phyloP scores from a whole-genome alignment of 768 basidiomycete genomes.

The Russula foetens region DNA sequence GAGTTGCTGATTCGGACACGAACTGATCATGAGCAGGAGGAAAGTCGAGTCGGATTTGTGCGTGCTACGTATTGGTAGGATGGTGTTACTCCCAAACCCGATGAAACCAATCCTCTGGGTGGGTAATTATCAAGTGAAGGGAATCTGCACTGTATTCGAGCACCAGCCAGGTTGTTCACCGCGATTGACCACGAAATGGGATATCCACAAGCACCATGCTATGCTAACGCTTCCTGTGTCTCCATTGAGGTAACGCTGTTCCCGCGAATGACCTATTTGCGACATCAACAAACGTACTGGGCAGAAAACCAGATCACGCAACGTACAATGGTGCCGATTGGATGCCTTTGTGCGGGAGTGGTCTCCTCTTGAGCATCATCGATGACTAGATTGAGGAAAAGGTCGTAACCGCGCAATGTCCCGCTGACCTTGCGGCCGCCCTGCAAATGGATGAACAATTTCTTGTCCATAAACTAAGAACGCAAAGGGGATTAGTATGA shows the following conservation, averaged over 20 bases:
- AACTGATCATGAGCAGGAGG: neutral
- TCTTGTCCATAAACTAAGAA: conserved; percentile 95
- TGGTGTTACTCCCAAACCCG: too few relatives aligned
- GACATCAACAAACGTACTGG: conserved; percentile 1
- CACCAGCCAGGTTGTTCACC: neutral
- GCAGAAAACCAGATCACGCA: neutral
- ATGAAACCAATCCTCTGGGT: neutral
- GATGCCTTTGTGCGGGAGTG: conserved; percentile 79
- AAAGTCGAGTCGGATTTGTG: neutral
- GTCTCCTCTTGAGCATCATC: conserved; percentile 94
- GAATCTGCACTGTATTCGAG: neutral
- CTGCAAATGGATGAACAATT: conserved; percentile 87
- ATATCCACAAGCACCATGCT: neutral
- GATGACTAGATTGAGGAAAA: conserved; percentile 96
- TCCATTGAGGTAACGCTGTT: conserved; percentile 98
- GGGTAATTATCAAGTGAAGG: neutral
- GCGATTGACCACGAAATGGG: neutral
- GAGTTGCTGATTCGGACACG: too few relatives aligned
- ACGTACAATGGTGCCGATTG: conserved; percentile 88
- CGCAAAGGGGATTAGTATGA: neutral
- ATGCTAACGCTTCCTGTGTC: conserved; percentile 58
- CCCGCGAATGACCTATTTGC: conserved; percentile 80
- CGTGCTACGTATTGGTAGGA: neutral
- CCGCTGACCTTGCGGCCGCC: conserved; percentile 96
- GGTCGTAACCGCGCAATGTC: conserved; percentile 91